Evolutionary conservation across 1,284 basidiomycete species (phyloP).

Genomic region (Thecaphora thlaspeos): DNA sequence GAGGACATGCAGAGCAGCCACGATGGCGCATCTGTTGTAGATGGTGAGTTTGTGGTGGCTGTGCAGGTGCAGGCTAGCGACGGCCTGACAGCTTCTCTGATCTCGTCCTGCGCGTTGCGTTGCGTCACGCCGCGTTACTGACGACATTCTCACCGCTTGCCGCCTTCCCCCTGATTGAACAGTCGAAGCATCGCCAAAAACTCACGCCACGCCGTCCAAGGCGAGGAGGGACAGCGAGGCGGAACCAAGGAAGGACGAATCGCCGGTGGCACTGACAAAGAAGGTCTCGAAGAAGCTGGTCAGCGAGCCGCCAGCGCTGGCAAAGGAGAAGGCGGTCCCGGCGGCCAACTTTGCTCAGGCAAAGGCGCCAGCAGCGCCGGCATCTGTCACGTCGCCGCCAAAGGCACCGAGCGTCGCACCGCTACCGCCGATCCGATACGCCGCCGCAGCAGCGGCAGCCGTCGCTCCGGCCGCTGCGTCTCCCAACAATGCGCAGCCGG

Average conservation of each 20-base stretch:
- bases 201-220: constrained; percentile 27
- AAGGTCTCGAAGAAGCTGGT: constrained; percentile 37
- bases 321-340: constrained; percentile 68
- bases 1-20: constrained; percentile 66
- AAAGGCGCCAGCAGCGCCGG: constrained; percentile 61
- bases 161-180: too few species aligned
- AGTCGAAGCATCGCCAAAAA: neutral
- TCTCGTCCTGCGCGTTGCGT: too few species aligned
- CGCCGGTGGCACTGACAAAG: constrained; percentile 18
- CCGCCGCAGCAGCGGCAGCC: constrained; percentile 84
- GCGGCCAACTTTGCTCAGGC: constrained; percentile 71
- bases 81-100: too few species aligned
- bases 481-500: too few species aligned
- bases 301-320: constrained; percentile 29
- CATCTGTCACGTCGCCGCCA: constrained; percentile 37
- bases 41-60: constrained; percentile 48
- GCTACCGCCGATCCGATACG: constrained; percentile 76
- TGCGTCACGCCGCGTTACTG: constrained; percentile 14
- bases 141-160: neutral
- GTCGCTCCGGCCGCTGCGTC: constrained; percentile 16
- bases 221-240: constrained; percentile 25
- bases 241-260: constrained; percentile 27
- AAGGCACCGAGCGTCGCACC: constrained; percentile 46
- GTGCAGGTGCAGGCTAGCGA: too few species aligned
- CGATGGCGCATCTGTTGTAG: constrained; percentile 61